These are phyloP conservation scores for Entomortierella parvispora DNA, from an alignment of 192 early-diverging fungal genomes.

Conservation along the genomic window DNA sequence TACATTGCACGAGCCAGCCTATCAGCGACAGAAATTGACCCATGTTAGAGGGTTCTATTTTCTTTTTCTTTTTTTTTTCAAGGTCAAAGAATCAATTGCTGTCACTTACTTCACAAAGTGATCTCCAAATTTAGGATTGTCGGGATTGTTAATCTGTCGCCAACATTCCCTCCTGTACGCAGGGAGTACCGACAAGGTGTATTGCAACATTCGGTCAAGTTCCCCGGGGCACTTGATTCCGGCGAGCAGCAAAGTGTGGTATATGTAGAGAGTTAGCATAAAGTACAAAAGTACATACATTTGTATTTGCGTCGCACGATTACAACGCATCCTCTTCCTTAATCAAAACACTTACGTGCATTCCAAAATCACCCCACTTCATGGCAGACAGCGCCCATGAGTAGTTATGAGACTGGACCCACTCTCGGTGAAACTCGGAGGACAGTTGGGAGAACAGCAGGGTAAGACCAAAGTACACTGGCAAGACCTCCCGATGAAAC, in stretches of 20 bases:
- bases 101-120: slow-evolving; percentile 21
- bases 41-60: too few species aligned
- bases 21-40: too few species aligned
- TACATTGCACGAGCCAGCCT: slow-evolving; percentile 38
- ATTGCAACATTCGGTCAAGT: slow-evolving; percentile 27
- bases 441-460: slow-evolving; percentile 21
- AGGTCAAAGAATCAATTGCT: neutral
- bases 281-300: too few species aligned
- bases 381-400: slow-evolving; percentile 46
- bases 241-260: too few species aligned
- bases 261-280: neutral
- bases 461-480: slow-evolving; percentile 48
- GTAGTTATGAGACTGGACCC: slow-evolving; percentile 42
- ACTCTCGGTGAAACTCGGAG: slow-evolving; percentile 14
- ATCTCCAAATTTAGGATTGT: slow-evolving; percentile 1
- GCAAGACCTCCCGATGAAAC: slow-evolving; percentile 40
- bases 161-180: slow-evolving; percentile 38
- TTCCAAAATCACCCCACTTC: slow-evolving; percentile 46
- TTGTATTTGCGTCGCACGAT: too few species aligned
- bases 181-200: slow-evolving; percentile 13
- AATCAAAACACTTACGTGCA: slow-evolving; percentile 35
- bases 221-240: slow-evolving; percentile 33
- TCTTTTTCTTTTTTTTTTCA: slow-evolving; percentile 7
- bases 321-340: too few species aligned
- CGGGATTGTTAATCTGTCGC: slow-evolving; percentile 13